A percentile compares a stretch with the other conserved stretches of the same genome.
Evolutionary conservation across 2,329 filamentous ascomycete genomes (phyloP).

Genomic region (Penicillium sp.): DNA sequence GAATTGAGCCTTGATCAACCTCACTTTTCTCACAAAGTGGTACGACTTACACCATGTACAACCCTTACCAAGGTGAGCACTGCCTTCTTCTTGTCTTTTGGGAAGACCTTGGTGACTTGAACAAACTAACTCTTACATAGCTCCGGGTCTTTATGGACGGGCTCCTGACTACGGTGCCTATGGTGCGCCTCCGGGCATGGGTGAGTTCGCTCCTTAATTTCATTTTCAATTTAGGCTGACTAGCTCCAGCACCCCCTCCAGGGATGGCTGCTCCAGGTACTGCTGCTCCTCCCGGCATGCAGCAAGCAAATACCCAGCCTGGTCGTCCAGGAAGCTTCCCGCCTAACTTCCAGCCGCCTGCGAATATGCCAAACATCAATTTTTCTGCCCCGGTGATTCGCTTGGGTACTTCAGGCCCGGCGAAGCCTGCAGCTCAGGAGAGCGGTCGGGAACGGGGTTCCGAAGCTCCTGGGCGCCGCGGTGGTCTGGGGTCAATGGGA

Average conservation of each 20-base stretch:
- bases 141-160: conserved; percentile 62
- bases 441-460: conserved; percentile 45
- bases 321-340: conserved; percentile 78
- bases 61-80: conserved; percentile 42
- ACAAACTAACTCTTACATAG: conserved; percentile 21
- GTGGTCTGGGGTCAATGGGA: conserved; percentile 60
- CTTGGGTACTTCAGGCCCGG: conserved; percentile 69
- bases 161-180: conserved; percentile 72
- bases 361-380: conserved; percentile 96
- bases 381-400: conserved; percentile 96
- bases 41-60: conserved; percentile 37
- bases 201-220: conserved; percentile 50
- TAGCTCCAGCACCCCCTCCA: conserved; percentile 64
- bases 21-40: background rate
- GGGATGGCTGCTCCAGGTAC: conserved; percentile 79
- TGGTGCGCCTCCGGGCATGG: conserved; percentile 75
- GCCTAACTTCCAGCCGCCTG: conserved; percentile 78
- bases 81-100: background rate
- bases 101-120: background rate
- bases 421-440: conserved; percentile 55
- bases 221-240: conserved; percentile 16
- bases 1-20: conserved; percentile 3
- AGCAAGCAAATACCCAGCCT: conserved; percentile 69
- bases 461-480: conserved; percentile 47
- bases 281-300: conserved; percentile 72